These are phyloP conservation scores for Sequoiadendron giganteum DNA, from an alignment of 75 land plant genomes.

Conservation along the genomic window DNA sequence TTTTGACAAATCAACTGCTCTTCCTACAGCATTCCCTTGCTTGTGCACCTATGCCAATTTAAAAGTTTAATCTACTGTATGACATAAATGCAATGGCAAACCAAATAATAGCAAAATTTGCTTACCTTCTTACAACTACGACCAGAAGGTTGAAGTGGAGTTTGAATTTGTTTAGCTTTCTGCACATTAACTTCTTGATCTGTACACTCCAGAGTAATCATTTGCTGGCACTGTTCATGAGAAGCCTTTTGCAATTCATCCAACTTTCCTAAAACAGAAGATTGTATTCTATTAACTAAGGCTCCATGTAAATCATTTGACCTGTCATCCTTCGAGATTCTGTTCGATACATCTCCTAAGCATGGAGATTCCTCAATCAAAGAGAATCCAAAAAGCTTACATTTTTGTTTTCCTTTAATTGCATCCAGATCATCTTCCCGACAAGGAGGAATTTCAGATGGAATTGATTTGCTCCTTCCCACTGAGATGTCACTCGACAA, in stretches of 20 bases:
- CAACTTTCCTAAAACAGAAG: not conserved
- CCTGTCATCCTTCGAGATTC: not conserved
- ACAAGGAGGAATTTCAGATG: not conserved
- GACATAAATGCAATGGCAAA: not conserved
- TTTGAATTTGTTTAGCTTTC: slow-evolving; percentile 14
- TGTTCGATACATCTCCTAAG: slow-evolving; percentile 14
- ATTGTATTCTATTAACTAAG: not conserved
- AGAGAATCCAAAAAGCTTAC: slow-evolving; percentile 62
- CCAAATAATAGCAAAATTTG: not conserved
- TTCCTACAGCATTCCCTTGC: slow-evolving; percentile 70
- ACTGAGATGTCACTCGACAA: slow-evolving; percentile 4
- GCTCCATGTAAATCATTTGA: slow-evolving; percentile 1
- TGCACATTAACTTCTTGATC: slow-evolving; percentile 11
- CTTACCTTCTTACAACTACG: slow-evolving; percentile 52
- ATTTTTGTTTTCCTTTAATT: slow-evolving; percentile 12
- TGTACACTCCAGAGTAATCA: not conserved
- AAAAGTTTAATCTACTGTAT: not conserved
- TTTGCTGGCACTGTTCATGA: slow-evolving; percentile 5
- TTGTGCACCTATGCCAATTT: slow-evolving; percentile 66
- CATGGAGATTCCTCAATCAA: slow-evolving; percentile 28
- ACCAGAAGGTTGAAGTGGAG: slow-evolving; percentile 15
- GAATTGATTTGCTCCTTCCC: slow-evolving; percentile 6
- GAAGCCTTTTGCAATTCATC: slow-evolving; percentile 6
- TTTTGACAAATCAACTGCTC: slow-evolving; percentile 75
- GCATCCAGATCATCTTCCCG: not conserved